A percentile compares a stretch with the other conserved stretches of the same genome.
Evolutionary conservation across 352 stramenopile genomes (phyloP).

Genomic region (Saprolegnia parasitica): DNA sequence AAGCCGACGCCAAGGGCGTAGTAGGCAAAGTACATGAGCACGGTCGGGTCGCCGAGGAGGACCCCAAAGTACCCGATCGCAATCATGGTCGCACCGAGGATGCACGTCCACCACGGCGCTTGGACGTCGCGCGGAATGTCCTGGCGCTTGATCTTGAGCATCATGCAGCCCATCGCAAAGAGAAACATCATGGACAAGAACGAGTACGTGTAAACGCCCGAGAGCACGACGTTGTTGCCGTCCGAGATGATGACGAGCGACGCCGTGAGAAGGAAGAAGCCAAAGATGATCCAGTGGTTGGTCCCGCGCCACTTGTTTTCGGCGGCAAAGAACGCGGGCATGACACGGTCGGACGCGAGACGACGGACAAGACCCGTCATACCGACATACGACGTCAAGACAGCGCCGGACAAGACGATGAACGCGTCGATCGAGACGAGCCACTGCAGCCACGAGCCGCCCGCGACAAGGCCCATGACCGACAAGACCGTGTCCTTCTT

Average conservation of each 20-base stretch:
- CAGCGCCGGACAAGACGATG: constrained; percentile 78
- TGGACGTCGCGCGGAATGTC: constrained; percentile 83
- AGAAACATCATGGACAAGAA: constrained; percentile 90
- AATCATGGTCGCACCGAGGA: constrained; percentile 68
- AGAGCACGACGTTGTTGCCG: constrained; percentile 75
- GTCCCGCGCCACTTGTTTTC: constrained; percentile 72
- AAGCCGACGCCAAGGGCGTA: constrained; percentile 68
- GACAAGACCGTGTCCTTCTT: constrained; percentile 73
- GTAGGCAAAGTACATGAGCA: constrained; percentile 78
- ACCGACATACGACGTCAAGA: constrained; percentile 87
- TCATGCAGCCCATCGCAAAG: constrained; percentile 87
- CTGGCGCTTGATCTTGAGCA: constrained; percentile 91
- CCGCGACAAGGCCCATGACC: constrained; percentile 52
- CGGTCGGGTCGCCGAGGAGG: constrained; percentile 60
- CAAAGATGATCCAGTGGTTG: constrained; percentile 78
- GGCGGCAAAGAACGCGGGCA: constrained; percentile 52
- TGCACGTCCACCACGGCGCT: constrained; percentile 76
- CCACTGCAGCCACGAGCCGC: constrained; percentile 39
- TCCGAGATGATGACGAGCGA: constrained; percentile 72
- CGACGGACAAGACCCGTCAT: constrained; percentile 81
- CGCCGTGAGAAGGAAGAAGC: constrained; percentile 66
- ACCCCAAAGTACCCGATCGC: constrained; percentile 59
- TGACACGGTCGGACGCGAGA: constrained; percentile 69
- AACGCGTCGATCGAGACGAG: constrained; percentile 80
- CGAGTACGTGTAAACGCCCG: constrained; percentile 89